Percentiles rank a stretch among this genome's conserved stretches.
These are phyloP conservation scores for Mrakia hoshinonis DNA, from an alignment of 768 basidiomycete genomes.

Conservation along the genomic window DNA sequence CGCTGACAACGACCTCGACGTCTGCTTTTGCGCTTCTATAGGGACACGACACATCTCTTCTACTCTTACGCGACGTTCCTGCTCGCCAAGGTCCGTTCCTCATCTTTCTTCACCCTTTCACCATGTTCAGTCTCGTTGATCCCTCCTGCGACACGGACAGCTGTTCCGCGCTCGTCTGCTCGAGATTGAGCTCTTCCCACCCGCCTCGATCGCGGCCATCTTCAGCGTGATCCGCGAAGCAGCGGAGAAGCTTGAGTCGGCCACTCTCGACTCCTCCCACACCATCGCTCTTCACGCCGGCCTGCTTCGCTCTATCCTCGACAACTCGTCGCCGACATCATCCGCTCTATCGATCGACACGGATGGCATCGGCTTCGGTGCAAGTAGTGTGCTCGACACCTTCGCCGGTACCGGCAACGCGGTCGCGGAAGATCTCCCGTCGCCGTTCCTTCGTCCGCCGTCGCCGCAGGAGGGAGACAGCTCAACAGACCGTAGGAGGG, in stretches of 20 bases:
- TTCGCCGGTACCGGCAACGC: too few species aligned
- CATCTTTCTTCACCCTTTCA: too few species aligned
- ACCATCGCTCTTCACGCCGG: background rate
- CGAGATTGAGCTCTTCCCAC: conserved; percentile 11
- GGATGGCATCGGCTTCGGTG: background rate
- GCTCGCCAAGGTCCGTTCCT: conserved; percentile 12
- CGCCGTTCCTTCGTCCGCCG: too few species aligned
- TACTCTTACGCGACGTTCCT: conserved; percentile 9
- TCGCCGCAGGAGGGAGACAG: too few species aligned
- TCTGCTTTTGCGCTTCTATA: too few species aligned
- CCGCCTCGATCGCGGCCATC: conserved; percentile 6
- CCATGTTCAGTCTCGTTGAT: background rate
- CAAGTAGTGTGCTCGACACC: background rate
- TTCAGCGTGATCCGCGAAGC: conserved; percentile 10
- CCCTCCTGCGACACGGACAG: too few species aligned
- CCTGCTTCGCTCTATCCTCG: background rate
- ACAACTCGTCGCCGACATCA: background rate
- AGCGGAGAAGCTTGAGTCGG: conserved; percentile 2
- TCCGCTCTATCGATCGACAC: background rate
- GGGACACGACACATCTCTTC: conserved; percentile 10
- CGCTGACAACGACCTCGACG: too few species aligned
- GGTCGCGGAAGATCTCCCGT: too few species aligned
- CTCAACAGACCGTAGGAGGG: too few species aligned
- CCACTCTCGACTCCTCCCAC: background rate
- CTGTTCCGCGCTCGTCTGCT: conserved; percentile 16